phyloP scores from a whole-genome alignment of 768 basidiomycete genomes.

The Chalciporus pseudorubinellus region DNA sequence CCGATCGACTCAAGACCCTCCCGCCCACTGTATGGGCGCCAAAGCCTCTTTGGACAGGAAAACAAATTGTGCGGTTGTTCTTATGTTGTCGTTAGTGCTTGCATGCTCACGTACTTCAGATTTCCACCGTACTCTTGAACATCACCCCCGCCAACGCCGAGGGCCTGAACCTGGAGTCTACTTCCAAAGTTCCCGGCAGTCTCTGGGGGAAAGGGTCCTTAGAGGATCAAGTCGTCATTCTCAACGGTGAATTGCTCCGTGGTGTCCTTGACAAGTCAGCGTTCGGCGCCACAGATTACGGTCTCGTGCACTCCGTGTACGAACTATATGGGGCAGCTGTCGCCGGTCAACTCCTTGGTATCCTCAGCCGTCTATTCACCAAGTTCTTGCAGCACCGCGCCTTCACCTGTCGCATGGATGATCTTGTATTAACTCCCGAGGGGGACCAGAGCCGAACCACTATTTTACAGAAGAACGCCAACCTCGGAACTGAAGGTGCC shows the following conservation, averaged over 20 bases:
- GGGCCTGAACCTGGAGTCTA: slow-evolving; percentile 81
- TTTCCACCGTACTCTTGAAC: slow-evolving; percentile 91
- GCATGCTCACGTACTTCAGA: slow-evolving; percentile 43
- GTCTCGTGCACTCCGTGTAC: slow-evolving; percentile 94
- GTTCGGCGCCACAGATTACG: slow-evolving; percentile 94
- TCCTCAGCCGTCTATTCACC: slow-evolving; percentile 92
- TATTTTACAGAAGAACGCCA: slow-evolving; percentile 62
- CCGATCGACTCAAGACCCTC: slow-evolving; percentile 67
- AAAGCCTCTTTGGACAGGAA: slow-evolving; percentile 91
- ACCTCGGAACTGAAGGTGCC: slow-evolving; percentile 82
- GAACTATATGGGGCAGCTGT: slow-evolving; percentile 90
- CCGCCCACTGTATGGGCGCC: slow-evolving; percentile 95
- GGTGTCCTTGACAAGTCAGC: slow-evolving; percentile 97
- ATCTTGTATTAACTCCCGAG: slow-evolving; percentile 82
- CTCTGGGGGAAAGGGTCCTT: slow-evolving; percentile 79
- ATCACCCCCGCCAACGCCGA: slow-evolving; percentile 77
- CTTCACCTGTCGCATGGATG: slow-evolving; percentile 99
- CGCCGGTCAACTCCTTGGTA: slow-evolving; percentile 88
- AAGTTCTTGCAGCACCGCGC: slow-evolving; percentile 96
- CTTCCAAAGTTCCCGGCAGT: slow-evolving; percentile 85
- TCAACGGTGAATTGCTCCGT: slow-evolving; percentile 90
- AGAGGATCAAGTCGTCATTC: slow-evolving; percentile 86
- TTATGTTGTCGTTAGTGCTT: background rate
- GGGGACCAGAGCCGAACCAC: slow-evolving; percentile 70
- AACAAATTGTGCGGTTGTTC: slow-evolving; percentile 79